Evolutionary conservation across 257 asterid species (phyloP).

Genomic region (Pogostemon cablin): DNA sequence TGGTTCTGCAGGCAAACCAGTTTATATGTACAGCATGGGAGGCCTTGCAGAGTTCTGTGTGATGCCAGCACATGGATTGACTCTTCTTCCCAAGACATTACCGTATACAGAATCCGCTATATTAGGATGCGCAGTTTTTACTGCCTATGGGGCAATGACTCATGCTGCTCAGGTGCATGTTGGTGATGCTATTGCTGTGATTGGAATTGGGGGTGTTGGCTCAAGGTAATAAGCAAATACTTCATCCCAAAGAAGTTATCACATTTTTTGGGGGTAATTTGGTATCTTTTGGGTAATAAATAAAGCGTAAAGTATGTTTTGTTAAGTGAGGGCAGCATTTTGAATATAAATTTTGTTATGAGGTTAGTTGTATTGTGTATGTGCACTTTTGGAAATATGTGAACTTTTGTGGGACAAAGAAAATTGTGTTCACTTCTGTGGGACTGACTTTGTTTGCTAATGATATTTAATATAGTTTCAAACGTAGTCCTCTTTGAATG

Average conservation of each 20-base stretch:
- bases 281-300: too few relatives aligned
- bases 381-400: too few relatives aligned
- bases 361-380: too few relatives aligned
- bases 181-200: constrained; percentile 92
- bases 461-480: background rate
- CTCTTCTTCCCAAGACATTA: constrained; percentile 72
- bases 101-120: constrained; percentile 96
- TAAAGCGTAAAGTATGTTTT: too few relatives aligned
- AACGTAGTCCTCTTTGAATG: background rate
- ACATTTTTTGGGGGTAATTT: too few relatives aligned
- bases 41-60: constrained; percentile 98
- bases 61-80: constrained; percentile 88
- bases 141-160: constrained; percentile 99
- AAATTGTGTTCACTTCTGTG: background rate
- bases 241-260: background rate
- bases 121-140: constrained; percentile 95
- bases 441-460: too few relatives aligned
- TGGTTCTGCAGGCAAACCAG: constrained; percentile 80
- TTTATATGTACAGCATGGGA: constrained; percentile 99
- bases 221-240: constrained; percentile 64
- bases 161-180: constrained; percentile 96
- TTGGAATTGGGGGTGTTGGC: constrained; percentile 98
- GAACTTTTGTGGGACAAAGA: too few relatives aligned
- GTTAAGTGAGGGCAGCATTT: too few relatives aligned
- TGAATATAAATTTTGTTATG: too few relatives aligned